phyloP scores from a whole-genome alignment of 1,284 basidiomycete species.

The Veloboletus limbatus region DNA sequence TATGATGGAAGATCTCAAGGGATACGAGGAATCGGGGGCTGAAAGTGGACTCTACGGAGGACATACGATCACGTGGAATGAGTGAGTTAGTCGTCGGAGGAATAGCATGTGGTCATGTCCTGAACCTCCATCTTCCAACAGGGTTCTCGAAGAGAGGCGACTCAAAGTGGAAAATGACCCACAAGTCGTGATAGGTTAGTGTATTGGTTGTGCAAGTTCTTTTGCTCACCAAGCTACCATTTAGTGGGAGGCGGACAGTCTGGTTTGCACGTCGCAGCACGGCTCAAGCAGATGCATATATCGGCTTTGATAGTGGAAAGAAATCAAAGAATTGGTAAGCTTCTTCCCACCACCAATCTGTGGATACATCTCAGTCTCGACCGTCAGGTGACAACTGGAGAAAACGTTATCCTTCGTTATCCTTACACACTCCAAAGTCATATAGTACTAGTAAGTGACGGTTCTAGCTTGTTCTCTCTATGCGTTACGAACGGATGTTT shows the following conservation, averaged over 20 bases:
- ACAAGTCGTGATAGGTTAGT: constrained; percentile 9
- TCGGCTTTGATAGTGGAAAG: constrained; percentile 4
- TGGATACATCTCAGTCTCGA: neutral
- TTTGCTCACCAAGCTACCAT: neutral
- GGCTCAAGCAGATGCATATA: constrained; percentile 7
- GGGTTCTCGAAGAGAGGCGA: constrained; percentile 5
- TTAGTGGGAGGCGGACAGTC: constrained; percentile 6
- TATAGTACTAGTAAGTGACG: constrained; percentile 5
- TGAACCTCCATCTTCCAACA: neutral
- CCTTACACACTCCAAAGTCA: constrained; percentile 5
- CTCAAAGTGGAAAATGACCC: constrained; percentile 5
- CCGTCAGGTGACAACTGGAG: constrained; percentile 9
- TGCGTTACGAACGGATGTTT: neutral
- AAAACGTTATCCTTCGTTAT: constrained; percentile 11
- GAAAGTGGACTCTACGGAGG: constrained; percentile 6
- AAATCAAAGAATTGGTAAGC: constrained; percentile 4
- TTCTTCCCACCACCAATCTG: neutral
- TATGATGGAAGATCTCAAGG: constrained; percentile 7
- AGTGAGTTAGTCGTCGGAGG: neutral
- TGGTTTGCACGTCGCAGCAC: constrained; percentile 7
- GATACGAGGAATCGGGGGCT: neutral
- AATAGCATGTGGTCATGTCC: no score
- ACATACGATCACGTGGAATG: constrained; percentile 6
- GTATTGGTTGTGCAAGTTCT: neutral
- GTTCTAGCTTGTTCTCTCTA: neutral